A percentile compares a stretch with the other conserved stretches of the same genome.
These are phyloP conservation scores for Coemansia sp. DNA, from an alignment of 192 early-diverging fungal species.

Conservation along the genomic window DNA sequence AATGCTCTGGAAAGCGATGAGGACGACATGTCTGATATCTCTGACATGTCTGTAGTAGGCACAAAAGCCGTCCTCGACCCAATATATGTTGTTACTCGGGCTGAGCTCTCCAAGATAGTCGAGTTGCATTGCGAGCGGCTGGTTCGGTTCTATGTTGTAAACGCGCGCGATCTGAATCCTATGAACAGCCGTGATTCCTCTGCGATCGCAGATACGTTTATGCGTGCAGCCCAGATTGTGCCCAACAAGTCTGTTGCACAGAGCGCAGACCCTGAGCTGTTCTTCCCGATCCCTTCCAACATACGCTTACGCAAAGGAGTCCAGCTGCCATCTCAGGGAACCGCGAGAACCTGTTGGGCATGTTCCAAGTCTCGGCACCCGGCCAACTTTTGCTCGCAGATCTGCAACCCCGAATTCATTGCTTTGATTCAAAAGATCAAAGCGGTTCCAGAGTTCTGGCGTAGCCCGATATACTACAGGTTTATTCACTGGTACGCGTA, in stretches of 20 bases:
- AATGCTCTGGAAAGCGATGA: constrained; percentile 10
- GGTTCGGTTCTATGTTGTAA: neutral
- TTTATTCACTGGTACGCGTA: constrained; percentile 39
- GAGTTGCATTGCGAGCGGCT: constrained; percentile 5
- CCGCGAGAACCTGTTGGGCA: neutral
- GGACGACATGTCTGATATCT: neutral
- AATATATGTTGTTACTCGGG: neutral
- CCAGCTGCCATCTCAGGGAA: constrained; percentile 21
- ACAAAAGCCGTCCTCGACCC: neutral
- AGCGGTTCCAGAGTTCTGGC: constrained; percentile 17
- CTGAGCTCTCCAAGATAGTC: constrained; percentile 8
- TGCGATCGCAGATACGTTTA: neutral
- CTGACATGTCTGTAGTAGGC: neutral
- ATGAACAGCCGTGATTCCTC: neutral
- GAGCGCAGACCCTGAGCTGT: constrained; percentile 13
- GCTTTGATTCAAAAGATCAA: constrained; percentile 3
- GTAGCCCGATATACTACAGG: constrained; percentile 8
- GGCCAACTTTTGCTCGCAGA: constrained; percentile 16
- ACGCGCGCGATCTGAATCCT: neutral
- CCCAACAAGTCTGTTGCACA: neutral
- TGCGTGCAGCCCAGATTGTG: neutral
- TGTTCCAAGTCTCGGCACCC: constrained; percentile 2
- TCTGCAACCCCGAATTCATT: constrained; percentile 15
- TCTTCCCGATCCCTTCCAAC: constrained; percentile 28
- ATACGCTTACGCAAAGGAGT: constrained; percentile 12